A percentile compares a stretch with the other conserved stretches of the same genome.
Conservation (phyloP, 441 rosid species). For the Jatropha podagrica region DNA sequence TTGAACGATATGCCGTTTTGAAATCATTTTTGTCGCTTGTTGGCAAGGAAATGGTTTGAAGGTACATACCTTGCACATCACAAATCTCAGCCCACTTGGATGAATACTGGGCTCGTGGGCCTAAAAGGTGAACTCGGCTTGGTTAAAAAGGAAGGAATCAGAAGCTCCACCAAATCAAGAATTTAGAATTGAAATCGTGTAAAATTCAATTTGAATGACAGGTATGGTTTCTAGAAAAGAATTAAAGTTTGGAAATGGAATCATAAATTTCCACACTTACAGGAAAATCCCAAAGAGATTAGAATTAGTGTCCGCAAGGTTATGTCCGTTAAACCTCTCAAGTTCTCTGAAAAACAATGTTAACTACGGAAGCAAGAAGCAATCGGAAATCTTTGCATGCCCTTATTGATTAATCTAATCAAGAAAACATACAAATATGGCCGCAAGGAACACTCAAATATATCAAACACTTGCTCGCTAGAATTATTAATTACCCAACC, state of each 20-base stretch:
- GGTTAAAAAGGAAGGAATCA: background rate
- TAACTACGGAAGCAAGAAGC: background rate
- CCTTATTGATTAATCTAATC: slow-evolving; percentile 1
- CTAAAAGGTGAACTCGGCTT: background rate
- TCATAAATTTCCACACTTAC: too few relatives aligned
- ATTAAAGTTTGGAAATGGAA: too few relatives aligned
- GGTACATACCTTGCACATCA: background rate
- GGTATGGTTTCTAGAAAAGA: too few relatives aligned
- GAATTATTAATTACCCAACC: background rate
- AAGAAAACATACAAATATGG: slow-evolving; percentile 4
- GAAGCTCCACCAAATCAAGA: too few relatives aligned
- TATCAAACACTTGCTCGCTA: background rate
- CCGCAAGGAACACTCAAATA: slow-evolving; percentile 8
- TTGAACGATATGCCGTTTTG: too few relatives aligned
- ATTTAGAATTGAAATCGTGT: too few relatives aligned
- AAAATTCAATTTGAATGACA: too few relatives aligned
- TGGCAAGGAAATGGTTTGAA: background rate
- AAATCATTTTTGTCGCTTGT: too few relatives aligned
- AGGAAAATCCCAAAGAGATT: too few relatives aligned
- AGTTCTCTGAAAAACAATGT: too few relatives aligned
- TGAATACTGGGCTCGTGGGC: background rate
- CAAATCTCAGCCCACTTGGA: background rate
- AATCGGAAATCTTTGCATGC: background rate
- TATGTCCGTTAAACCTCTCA: too few relatives aligned
- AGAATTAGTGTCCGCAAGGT: too few relatives aligned